Evolutionary conservation across 352 stramenopile genomes (phyloP), one percentile per base, ranked within the genome.

Genomic region (Phytophthora kernoviae): DNA sequence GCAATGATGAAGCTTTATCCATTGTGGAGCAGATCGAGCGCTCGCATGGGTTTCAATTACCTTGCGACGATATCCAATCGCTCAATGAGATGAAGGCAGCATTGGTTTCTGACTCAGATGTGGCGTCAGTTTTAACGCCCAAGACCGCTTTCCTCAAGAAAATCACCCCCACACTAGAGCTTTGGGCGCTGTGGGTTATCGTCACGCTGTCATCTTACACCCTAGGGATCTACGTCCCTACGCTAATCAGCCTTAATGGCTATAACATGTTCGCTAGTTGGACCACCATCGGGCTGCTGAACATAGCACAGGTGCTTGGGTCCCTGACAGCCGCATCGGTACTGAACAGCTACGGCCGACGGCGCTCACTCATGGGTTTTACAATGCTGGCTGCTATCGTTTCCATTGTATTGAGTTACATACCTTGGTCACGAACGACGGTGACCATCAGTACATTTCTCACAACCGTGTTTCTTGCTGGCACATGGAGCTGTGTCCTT

Each of bases 231-330:
- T 77, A 67, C 18, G 40, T 72, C 9, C 69, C 69, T 3, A 68
- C 65, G 43, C 44, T 77, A 2, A 63, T 74, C 20, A 72, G 64
- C 26, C 48, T 77, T 30, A 63, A 34, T 36, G 68, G 68, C 5
- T 77, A 66, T 56, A 77, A 77, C 42, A 27, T 77, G 20, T 77
- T 71, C 44, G 54, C 54, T 20, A 65, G 33, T 20, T 73, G 64
- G 64, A 48, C 9, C 24, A 71, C 59, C 4, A 51, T 63, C 37
- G 51, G 20, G 2, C 3, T 55, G 40, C 15, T 77, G 7, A 47
- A 63, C n/a, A 44, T 59, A 26, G 59, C 64, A 37, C 55, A 74
- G 50, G 39, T 68, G 24, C 49, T 55, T 34, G 68, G 68, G n/a
- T 69, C 59, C 33, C 17, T 71, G 8, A 21, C 48, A 14, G 64